A percentile compares a stretch with the other conserved stretches of the same genome.
Evolutionary conservation across 1,139 yeast genomes (phyloP).

Genomic region (Ogataea hybrid): DNA sequence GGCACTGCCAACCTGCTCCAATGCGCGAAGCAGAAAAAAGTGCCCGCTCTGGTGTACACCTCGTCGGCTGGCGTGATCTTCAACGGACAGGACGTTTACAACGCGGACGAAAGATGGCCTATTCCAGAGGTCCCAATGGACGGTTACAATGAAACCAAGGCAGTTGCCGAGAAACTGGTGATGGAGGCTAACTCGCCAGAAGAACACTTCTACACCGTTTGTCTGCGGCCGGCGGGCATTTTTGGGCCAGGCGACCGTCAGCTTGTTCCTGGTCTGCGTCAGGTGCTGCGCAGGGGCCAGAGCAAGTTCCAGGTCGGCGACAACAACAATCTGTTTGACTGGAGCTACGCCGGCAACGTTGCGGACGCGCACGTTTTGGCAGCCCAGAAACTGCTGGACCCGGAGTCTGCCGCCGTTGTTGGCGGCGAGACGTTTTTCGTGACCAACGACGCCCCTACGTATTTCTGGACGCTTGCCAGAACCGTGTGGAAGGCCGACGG

Average conservation of each 20-base stretch:
- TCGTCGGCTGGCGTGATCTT: constrained; percentile 97
- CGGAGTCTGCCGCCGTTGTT: constrained; percentile 44
- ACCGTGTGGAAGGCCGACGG: constrained; percentile 98
- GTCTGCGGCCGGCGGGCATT: constrained; percentile 95
- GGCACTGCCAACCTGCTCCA: constrained; percentile 79
- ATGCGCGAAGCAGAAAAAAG: constrained; percentile 55
- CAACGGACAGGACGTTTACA: constrained; percentile 85
- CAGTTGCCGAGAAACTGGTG: constrained; percentile 83
- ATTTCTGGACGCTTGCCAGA: constrained; percentile 96
- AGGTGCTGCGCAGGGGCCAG: constrained; percentile 81
- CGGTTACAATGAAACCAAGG: constrained; percentile 94
- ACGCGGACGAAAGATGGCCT: constrained; percentile 94
- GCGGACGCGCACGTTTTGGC: constrained; percentile 97
- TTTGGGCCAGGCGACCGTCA: constrained; percentile 99
- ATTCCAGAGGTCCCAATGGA: constrained; percentile 93
- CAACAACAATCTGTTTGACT: constrained; percentile 89
- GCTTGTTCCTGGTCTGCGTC: constrained; percentile 86
- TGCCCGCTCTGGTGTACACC: constrained; percentile 80
- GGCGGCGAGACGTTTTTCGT: constrained; percentile 88
- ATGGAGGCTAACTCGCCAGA: constrained; percentile 60
- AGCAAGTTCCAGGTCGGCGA: constrained; percentile 92
- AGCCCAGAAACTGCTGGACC: constrained; percentile 62
- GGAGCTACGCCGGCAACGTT: constrained; percentile 99
- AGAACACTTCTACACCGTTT: constrained; percentile 67
- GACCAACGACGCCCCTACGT: constrained; percentile 92